Percentiles rank a stretch among this genome's conserved stretches.
These are phyloP conservation scores for Aspergillus baeticus DNA, from an alignment of 495 filamentous ascomycete genomes.

Conservation along the genomic window DNA sequence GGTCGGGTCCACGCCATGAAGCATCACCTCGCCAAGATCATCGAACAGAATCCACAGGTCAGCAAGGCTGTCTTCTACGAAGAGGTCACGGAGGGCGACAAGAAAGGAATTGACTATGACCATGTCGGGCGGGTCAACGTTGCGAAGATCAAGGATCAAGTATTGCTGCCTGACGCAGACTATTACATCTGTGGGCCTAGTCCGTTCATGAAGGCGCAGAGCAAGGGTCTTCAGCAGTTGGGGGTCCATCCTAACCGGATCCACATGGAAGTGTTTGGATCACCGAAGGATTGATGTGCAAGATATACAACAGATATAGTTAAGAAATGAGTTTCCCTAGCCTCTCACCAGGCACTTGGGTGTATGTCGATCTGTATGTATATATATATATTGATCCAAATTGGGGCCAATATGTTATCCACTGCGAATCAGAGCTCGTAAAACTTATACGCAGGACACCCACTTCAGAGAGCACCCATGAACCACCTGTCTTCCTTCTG, in stretches of 20 bases:
- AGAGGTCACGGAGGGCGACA: conserved; percentile 31
- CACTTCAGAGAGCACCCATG: no score
- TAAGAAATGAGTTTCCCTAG: no score
- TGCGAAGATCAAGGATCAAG: conserved; percentile 39
- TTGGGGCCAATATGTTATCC: no score
- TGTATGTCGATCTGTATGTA: no score
- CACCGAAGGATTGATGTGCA: no score
- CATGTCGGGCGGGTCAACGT: conserved; percentile 50
- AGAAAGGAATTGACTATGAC: conserved; percentile 51
- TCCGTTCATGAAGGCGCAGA: conserved; percentile 56
- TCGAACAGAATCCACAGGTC: conserved; percentile 17
- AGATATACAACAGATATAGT: no score
- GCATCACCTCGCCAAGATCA: conserved; percentile 41
- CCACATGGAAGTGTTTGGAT: conserved; percentile 57
- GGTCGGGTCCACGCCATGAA: conserved; percentile 49
- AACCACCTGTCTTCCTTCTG: no score
- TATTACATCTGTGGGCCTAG: conserved; percentile 65
- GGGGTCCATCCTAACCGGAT: conserved; percentile 51
- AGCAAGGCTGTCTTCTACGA: conserved; percentile 18
- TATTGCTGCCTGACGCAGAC: conserved; percentile 45
- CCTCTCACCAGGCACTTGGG: no score
- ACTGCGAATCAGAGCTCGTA: no score
- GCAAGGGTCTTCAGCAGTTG: conserved; percentile 36
- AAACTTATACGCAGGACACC: no score
- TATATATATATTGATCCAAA: no score